Conservation (phyloP, 208 protist genomes). For the Phytomonas sp. region DNA sequence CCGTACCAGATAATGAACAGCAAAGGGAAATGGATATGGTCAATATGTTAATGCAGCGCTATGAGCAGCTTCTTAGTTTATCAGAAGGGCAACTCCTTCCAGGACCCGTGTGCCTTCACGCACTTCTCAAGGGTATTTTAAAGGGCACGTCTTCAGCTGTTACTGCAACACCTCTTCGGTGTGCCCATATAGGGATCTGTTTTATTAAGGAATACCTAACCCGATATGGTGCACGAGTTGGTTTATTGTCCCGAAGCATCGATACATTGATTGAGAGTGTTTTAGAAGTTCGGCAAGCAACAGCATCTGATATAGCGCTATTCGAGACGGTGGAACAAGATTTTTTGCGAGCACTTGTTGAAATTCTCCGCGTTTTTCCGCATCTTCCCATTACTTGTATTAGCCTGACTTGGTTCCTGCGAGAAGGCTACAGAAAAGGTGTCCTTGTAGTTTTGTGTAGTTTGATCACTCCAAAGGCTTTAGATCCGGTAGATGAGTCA, state of each 20-base stretch:
- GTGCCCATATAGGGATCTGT: not conserved
- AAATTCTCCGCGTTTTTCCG: constrained; percentile 4
- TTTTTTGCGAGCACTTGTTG: constrained; percentile 1
- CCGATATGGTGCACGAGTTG: not conserved
- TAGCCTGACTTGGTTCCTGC: constrained; percentile 7
- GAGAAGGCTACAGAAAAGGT: not conserved
- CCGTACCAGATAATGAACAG: not conserved
- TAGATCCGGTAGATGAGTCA: not conserved
- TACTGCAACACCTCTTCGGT: not conserved
- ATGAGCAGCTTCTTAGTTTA: not conserved
- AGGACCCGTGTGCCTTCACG: not conserved
- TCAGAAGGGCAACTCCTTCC: not conserved
- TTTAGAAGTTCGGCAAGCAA: not conserved
- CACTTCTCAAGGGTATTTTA: not conserved
- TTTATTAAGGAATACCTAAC: not conserved
- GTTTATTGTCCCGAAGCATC: constrained; percentile 1
- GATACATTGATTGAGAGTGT: constrained; percentile 1
- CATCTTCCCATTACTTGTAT: constrained; percentile 5
- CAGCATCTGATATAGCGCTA: not conserved
- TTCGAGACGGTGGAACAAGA: not conserved
- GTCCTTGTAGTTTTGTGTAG: not conserved
- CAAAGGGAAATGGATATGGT: not conserved
- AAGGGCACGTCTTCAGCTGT: not conserved
- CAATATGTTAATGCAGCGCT: not conserved
- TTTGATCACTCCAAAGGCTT: not conserved